Conservation (phyloP, 2,329 filamentous ascomycete species). For the Neopestalotiopsis clavispora region DNA sequence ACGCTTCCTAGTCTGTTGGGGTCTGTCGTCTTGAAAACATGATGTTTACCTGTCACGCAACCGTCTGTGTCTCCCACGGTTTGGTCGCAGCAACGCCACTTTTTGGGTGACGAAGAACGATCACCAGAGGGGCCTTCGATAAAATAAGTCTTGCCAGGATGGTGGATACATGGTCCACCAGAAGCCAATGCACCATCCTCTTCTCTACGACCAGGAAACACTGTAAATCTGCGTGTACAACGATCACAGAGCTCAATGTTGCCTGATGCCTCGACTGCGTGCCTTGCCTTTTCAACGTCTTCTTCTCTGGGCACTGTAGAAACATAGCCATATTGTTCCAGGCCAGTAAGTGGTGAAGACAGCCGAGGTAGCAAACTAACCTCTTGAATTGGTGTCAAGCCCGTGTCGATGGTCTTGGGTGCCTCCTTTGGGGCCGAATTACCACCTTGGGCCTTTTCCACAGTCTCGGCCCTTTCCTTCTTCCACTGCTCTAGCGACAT, state of each 20-base stretch:
- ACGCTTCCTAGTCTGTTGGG: conserved; percentile 76
- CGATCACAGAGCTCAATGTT: conserved; percentile 91
- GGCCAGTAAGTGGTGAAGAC: conserved; percentile 64
- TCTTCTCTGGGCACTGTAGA: conserved; percentile 66
- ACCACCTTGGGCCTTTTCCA: conserved; percentile 38
- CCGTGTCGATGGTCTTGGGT: conserved; percentile 68
- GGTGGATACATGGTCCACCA: conserved; percentile 79
- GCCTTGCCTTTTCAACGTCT: conserved; percentile 69
- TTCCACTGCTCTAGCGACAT: conserved; percentile 78
- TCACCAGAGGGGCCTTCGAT: conserved; percentile 63
- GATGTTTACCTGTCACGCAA: conserved; percentile 72
- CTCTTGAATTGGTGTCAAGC: conserved; percentile 71
- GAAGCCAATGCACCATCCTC: conserved; percentile 77
- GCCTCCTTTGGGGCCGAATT: conserved; percentile 39
- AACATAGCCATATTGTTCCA: conserved; percentile 79
- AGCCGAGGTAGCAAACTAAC: conserved; percentile 66
- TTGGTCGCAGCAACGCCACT: conserved; percentile 81
- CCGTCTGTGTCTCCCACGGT: conserved; percentile 73
- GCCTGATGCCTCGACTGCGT: conserved; percentile 68
- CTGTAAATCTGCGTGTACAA: conserved; percentile 84
- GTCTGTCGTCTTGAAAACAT: conserved; percentile 87
- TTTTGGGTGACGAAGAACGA: conserved; percentile 60
- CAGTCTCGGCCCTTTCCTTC: conserved; percentile 51
- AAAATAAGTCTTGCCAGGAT: conserved; percentile 74
- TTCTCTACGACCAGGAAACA: conserved; percentile 83